Evolutionary conservation across 169 alveolate species (phyloP).

Genomic region (Eimeria tenella): DNA sequence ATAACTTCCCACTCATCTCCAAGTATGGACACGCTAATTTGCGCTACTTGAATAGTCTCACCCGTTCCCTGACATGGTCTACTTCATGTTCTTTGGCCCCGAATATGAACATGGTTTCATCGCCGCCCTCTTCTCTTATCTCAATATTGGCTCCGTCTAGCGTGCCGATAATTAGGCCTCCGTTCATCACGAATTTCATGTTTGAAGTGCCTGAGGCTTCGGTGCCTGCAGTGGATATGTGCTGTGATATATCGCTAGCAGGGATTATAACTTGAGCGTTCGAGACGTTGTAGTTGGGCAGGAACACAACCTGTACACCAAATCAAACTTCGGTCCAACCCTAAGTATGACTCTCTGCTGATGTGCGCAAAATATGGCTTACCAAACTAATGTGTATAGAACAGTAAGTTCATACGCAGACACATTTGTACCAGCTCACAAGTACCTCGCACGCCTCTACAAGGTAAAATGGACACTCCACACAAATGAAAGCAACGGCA

Average conservation of each 20-base stretch:
- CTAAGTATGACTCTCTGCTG: too few relatives aligned
- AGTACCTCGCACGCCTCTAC: not conserved
- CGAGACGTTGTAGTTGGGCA: slow-evolving; percentile 96
- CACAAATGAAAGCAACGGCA: too few relatives aligned
- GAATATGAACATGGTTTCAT: slow-evolving; percentile 94
- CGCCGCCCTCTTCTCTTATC: slow-evolving; percentile 95
- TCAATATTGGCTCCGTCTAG: slow-evolving; percentile 98
- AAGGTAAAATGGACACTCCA: too few relatives aligned
- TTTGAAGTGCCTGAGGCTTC: slow-evolving; percentile 97
- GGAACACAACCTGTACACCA: slow-evolving; percentile 84
- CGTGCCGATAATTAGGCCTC: slow-evolving; percentile 95
- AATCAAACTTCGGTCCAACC: not conserved
- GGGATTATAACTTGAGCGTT: slow-evolving; percentile 94
- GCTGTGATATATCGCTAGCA: slow-evolving; percentile 95
- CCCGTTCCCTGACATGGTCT: slow-evolving; percentile 86
- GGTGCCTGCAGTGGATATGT: slow-evolving; percentile 96
- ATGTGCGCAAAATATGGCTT: too few relatives aligned
- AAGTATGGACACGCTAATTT: not conserved
- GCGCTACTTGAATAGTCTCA: not conserved
- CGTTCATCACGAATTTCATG: slow-evolving; percentile 98
- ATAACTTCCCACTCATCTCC: too few relatives aligned
- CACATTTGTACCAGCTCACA: not conserved
- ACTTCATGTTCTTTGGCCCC: slow-evolving; percentile 94
- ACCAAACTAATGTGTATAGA: not conserved
- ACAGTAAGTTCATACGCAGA: too few relatives aligned